Evolutionary conservation across 768 basidiomycete genomes (phyloP), one percentile per base, ranked within the genome.

Genomic region (Hysterangium stoloniferum): DNA sequence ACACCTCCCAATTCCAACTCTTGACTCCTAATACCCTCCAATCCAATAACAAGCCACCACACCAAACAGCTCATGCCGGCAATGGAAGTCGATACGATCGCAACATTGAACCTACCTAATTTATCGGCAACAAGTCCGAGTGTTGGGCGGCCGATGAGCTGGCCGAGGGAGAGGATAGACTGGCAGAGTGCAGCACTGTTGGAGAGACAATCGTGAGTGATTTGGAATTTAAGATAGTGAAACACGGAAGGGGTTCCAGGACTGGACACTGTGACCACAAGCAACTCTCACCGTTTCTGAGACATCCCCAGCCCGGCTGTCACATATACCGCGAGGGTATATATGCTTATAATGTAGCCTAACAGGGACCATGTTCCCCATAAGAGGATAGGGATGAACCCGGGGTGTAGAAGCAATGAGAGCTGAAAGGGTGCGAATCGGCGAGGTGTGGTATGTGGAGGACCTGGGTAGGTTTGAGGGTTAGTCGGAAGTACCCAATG

Each of bases 31-130:
- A 34, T 17, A 5, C 44, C 62, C 37, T 64, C 65, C 32, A 56
- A 60, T 32, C 52, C 40, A 3, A 63, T 59, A 15, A 64, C 61
- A 34, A 67, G 54, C 65, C 65, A 67, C 11, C 66, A 64, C 19
- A 55, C 56, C 9, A 67, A 52, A 36, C 59, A 59, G 1, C 63
- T 62, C 5, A 64, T 31, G 15, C 64, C 65, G 28, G 64, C 57
- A 37, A 62, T 43, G 52, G 65, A 44, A 36, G 65, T 65, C 32
- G 58, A 55, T 11, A 66, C 19, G 24, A 59, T 54, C 2, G 63
- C 58, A 41, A 62, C 57, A 52, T 66, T 67, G 52, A 67, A 54
- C 11, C 64, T 35, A 3, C 66, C 66, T 17, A 58, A 57, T 13
- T 52, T 42, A 48, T 67, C 66, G 22, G 66, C 49, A 29, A 55